Evolutionary conservation across 164 flowering plant genomes (phyloP), one percentile per base, ranked within the genome.

Genomic region (Kalanchoe fedtschenkoi): DNA sequence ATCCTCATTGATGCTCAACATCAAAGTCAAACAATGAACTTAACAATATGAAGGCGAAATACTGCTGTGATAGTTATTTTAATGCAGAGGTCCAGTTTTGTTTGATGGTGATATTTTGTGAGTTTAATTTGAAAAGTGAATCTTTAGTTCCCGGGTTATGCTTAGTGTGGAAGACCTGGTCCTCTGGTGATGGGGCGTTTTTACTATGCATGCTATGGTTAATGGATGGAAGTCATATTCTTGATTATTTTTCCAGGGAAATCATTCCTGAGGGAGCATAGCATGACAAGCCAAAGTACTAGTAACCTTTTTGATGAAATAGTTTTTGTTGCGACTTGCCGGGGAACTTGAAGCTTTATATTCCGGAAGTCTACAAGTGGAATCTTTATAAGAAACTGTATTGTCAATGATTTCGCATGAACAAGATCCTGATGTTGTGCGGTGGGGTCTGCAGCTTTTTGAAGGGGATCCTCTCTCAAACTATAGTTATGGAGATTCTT

Each of bases 401-500:
- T 47, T 37, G 39, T 37, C 22, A 60, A 78, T 78, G 87, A 73
- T 74, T 64, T 68, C 74, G 39, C 69, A 76, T 55, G 89, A 84
- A 72, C 90, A 74, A 71, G 97, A 88, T 73, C 76, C 88, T 21
- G 97, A 90, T 75, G 81, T 88, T 73, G 71, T 81, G 68, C 77
- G 69, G 51, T 87, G 97, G 97, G 84, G 89, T 68, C 85, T 85
- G 56, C 82, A 82, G 77, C 78, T 84, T 68, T 79, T 90, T 65
- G 81, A 78, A 14, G 74, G 83, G 34, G 79, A 87, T 56, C 76
- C 82, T 6, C 73, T 69, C 64, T 68, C 74, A 22, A 77, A 73
- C 69, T 71, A 65, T 55, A 80, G 71, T 21, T 85, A 80, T 62
- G 75, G 76, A 69, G 77, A 75, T 35, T 69, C 71, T 55, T 33